Evolutionary conservation across 805 yeast genomes (phyloP).

Genomic region (Yamadazyma sp.): DNA sequence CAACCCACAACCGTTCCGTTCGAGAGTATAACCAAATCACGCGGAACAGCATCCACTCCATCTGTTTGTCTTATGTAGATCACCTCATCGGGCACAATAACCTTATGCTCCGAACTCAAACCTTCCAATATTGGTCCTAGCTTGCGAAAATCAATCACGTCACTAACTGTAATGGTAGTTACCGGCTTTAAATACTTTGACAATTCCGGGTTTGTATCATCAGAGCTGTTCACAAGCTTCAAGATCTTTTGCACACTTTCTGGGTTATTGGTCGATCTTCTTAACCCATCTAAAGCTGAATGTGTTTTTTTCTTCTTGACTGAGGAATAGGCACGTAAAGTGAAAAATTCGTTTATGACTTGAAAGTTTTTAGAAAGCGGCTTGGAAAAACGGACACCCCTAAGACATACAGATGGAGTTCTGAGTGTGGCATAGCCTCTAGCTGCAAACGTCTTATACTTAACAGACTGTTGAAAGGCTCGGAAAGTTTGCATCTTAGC

Average conservation of each 20-base stretch:
- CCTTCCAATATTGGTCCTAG: conserved; percentile 35
- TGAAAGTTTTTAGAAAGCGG: too few species aligned
- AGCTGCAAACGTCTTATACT: too few species aligned
- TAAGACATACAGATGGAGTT: too few species aligned
- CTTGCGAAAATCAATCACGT: conserved; percentile 58
- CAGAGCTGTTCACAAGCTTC: conserved; percentile 22
- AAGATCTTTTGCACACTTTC: conserved; percentile 27
- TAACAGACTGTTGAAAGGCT: too few species aligned
- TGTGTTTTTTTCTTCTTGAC: conserved; percentile 23
- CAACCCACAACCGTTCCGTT: conserved; percentile 84
- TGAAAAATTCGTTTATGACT: too few species aligned
- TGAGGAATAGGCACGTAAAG: conserved; percentile 6
- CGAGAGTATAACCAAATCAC: conserved; percentile 63
- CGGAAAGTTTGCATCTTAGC: too few species aligned
- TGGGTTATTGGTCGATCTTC: conserved; percentile 24
- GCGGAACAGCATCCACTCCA: conserved; percentile 4
- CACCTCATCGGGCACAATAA: conserved; percentile 61
- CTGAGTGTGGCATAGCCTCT: too few species aligned
- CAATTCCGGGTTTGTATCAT: conserved; percentile 11
- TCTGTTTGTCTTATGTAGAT: conserved; percentile 47
- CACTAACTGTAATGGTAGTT: conserved; percentile 72
- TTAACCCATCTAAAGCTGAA: conserved; percentile 28
- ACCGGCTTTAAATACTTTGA: conserved; percentile 40
- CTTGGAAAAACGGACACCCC: too few species aligned
- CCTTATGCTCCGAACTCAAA: conserved; percentile 11